phyloP scores from a whole-genome alignment of 345 rosid genomes.

The Jatropha curcas region DNA sequence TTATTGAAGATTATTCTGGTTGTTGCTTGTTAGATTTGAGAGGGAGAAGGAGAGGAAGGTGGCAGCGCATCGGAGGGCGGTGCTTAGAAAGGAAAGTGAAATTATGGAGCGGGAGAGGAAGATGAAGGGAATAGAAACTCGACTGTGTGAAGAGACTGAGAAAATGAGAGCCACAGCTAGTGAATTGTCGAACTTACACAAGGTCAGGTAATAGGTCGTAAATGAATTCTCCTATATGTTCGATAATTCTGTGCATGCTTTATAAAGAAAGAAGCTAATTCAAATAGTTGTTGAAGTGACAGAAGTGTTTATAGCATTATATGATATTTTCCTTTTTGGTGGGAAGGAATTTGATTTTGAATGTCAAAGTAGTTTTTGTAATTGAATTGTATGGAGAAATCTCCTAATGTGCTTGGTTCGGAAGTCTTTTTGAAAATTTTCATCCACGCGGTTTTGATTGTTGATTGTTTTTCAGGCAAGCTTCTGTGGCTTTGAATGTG shows the following conservation, averaged over 20 bases:
- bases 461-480: slow-evolving; percentile 56
- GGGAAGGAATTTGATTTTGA: neutral
- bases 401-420: neutral
- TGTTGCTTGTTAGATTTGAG: slow-evolving; percentile 55
- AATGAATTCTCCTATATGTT: neutral
- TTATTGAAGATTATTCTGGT: neutral
- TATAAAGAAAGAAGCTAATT: neutral
- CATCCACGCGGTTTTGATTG: neutral
- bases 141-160: slow-evolving; percentile 46
- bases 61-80: slow-evolving; percentile 54
- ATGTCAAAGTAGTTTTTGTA: neutral
- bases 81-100: slow-evolving; percentile 75
- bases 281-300: neutral
- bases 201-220: slow-evolving; percentile 53
- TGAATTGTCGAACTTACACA: slow-evolving; percentile 55
- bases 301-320: too few species aligned
- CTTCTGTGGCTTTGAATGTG: slow-evolving; percentile 84
- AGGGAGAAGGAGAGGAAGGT: slow-evolving; percentile 57
- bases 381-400: neutral
- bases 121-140: slow-evolving; percentile 49
- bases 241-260: neutral
- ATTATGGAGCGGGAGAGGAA: slow-evolving; percentile 51
- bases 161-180: slow-evolving; percentile 41
- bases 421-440: neutral
- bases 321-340: neutral